Base-by-base conservation (phyloP, 257 asterid species). In the Solanum neorickii region DNA sequence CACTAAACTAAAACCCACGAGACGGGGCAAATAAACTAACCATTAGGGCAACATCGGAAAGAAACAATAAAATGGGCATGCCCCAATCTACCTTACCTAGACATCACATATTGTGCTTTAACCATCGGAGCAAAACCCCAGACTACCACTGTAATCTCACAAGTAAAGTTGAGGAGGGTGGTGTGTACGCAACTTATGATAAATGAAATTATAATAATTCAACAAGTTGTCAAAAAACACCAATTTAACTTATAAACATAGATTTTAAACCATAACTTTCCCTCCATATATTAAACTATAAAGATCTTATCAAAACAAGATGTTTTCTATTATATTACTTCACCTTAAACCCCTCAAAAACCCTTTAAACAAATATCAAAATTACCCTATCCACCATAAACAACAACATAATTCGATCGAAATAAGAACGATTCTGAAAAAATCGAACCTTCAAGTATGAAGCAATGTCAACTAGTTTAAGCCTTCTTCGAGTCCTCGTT, bases 401-500 rank as follows among this genome's bases (percentile, higher is more conserved):
- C 65, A 77, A 27, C 44, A 29, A 80, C 29, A 47, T 47, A 29
- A 80, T 80, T 47, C 29, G 12, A 80, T 47, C 44, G 33, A 78
- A 78, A 78, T 0, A 41, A 76, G 8, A 76, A 41, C 13, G 47
- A 41, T 42, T 41, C 35, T 41, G 33, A 76, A 69, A 44, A 6
- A 68, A 68, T 33, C 37, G 9, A 59, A 35, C 74, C 21, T 77
- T 87, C 27, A 39, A 75, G 31, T 60, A 31, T 13, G 68, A 31
- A 72, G 84, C 83, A 86, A 75, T 49, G 35, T 52, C 44, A 20
- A 20, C 88, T 31, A 73, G 39, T 86, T 86, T 46, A 86, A 18
- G 88, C 92, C 83, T 75, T 89, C 88, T 92, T 93, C 88, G 80
- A 88, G 86, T 93, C 96, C 35, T 89, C 92, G 12, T 83, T 86